Base-by-base conservation (phyloP, 2,329 filamentous ascomycete species). In the Pseudogymnoascus sp. region DNA sequence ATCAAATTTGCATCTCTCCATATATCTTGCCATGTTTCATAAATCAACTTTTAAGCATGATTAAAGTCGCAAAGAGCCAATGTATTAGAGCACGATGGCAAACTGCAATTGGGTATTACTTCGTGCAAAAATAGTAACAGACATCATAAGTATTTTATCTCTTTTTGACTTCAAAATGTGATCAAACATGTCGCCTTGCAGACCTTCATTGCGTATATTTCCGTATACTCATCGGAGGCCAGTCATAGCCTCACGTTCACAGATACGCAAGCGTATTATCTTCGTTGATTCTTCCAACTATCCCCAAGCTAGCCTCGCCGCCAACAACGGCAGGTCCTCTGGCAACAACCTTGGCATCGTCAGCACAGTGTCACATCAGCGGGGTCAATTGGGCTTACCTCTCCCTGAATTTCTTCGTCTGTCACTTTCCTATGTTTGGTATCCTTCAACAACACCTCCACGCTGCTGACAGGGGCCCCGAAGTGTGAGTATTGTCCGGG, bases 371-470 rank as follows among this genome's bases (percentile, higher is more conserved):
- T 21, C n/a, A 33, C 12, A 33, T 37, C 63, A 42, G n/a, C 1
- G 11, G 21, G 14, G 10, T 50, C 56, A 62, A 11, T 40, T 8
- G 33, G 40, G 72, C 83, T 74, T 77, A 89, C 87, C 77, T 88
- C 82, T 72, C 89, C 89, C 66, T 82, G 76, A 44, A 80, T 79
- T 65, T 77, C 77, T 8, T 84, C 80, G 66, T 90, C 87, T 0
- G 83, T 86, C 2, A 86, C 88, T 74, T 84, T 86, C 66, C 83
- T 77, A 35, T 77, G 75, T 4, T 77, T 77, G 33, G 78, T 84
- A 71, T 91, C 88, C 68, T 81, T 83, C 65, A 96, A 73, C 70
- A 89, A 83, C 40, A 97, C 74, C 77, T 97, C 93, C 1, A 93
- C 82, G 69, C 86, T 88, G 66, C 88, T 90, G 42, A 94, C 72